Evolutionary conservation across 2,329 filamentous ascomycete species (phyloP).

Genomic region (Microcera coccophila): DNA sequence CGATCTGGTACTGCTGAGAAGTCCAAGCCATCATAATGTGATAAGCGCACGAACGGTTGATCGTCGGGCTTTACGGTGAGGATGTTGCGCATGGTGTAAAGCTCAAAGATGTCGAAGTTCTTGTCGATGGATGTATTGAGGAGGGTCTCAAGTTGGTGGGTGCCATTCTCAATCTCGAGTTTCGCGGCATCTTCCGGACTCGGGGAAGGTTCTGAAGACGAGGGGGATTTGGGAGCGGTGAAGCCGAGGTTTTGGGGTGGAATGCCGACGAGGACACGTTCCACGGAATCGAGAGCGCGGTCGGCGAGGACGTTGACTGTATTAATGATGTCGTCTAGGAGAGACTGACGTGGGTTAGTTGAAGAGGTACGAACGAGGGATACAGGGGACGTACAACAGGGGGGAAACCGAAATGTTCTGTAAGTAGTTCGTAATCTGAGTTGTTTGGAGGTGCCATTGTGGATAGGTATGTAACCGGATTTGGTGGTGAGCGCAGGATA

Average conservation of each 20-base stretch:
- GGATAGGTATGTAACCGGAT: constrained; percentile 2
- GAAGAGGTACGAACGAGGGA: not conserved
- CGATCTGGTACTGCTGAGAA: constrained; percentile 33
- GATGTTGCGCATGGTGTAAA: constrained; percentile 86
- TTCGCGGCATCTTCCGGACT: constrained; percentile 40
- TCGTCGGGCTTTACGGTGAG: constrained; percentile 66
- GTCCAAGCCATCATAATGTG: constrained; percentile 74
- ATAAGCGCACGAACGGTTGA: constrained; percentile 72
- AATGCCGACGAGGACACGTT: constrained; percentile 71
- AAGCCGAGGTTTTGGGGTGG: constrained; percentile 81
- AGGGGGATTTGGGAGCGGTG: constrained; percentile 45
- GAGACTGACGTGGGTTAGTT: constrained; percentile 53
- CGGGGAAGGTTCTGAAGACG: constrained; percentile 30
- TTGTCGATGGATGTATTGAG: constrained; percentile 78
- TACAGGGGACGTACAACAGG: constrained; percentile 64
- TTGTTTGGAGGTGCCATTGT: constrained; percentile 33
- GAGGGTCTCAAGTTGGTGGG: constrained; percentile 79
- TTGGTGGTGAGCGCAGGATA: constrained; percentile 5
- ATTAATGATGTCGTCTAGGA: constrained; percentile 98
- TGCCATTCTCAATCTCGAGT: constrained; percentile 80
- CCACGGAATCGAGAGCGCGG: constrained; percentile 81
- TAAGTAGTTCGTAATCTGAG: constrained; percentile 67
- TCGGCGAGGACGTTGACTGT: constrained; percentile 91
- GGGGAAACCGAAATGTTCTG: constrained; percentile 93
- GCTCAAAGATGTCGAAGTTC: constrained; percentile 81